phyloP scores from a whole-genome alignment of 2,329 filamentous ascomycete genomes.

The Fusarium sp. region DNA sequence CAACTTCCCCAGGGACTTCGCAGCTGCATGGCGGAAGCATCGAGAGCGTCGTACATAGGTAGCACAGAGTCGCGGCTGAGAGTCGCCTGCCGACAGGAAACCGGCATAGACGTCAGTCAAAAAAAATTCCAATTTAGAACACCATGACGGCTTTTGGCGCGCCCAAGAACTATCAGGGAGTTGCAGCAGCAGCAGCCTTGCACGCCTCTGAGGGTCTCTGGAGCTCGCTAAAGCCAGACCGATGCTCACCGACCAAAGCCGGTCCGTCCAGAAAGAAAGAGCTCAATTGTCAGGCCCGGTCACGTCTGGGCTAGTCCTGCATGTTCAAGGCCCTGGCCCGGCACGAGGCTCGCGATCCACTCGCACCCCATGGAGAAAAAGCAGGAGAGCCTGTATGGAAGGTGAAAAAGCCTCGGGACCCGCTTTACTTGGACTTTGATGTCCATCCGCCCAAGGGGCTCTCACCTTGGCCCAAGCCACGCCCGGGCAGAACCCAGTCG shows the following conservation, averaged over 20 bases:
- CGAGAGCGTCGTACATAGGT: neutral
- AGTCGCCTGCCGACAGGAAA: neutral
- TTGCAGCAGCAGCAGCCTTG: neutral
- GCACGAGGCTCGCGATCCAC: slow-evolving; percentile 35
- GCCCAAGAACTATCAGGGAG: neutral
- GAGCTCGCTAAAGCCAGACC: neutral
- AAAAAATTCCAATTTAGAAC: neutral
- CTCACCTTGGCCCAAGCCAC: slow-evolving; percentile 15
- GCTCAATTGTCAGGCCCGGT: slow-evolving; percentile 37
- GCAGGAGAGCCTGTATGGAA: slow-evolving; percentile 15
- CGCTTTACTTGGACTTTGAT: slow-evolving; percentile 27
- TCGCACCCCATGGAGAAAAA: slow-evolving; percentile 35
- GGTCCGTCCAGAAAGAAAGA: slow-evolving; percentile 17
- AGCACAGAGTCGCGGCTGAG: neutral
- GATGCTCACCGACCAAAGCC: slow-evolving; percentile 21
- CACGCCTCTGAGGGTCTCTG: slow-evolving; percentile 1
- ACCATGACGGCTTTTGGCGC: neutral
- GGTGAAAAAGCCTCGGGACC: slow-evolving; percentile 8
- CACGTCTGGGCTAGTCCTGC: slow-evolving; percentile 24
- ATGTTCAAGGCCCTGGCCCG: slow-evolving; percentile 32
- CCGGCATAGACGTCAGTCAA: neutral
- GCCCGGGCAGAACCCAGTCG: slow-evolving; percentile 15
- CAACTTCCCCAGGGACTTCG: neutral
- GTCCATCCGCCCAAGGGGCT: slow-evolving; percentile 7
- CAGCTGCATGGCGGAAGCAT: slow-evolving; percentile 4